Conservation (phyloP, 1,139 yeast genomes). For the Blastobotrys capitulatus region DNA sequence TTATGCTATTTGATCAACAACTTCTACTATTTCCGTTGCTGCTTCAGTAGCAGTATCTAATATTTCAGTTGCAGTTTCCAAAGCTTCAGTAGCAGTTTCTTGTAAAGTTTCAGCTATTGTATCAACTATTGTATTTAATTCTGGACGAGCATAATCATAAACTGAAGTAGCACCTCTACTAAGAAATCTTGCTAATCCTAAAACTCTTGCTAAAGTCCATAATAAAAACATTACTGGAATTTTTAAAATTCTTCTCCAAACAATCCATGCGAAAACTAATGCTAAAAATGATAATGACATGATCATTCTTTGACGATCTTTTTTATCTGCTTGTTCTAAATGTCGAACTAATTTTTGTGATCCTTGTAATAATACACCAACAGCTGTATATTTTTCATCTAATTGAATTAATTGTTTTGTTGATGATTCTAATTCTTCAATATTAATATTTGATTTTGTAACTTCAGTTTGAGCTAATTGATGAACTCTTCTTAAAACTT, state of each 20-base stretch:
- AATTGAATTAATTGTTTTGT: constrained; percentile 46
- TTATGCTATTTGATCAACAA: no score
- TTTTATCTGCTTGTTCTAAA: constrained; percentile 61
- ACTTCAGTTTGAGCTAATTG: constrained; percentile 44
- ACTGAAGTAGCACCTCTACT: constrained; percentile 1
- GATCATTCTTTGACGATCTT: constrained; percentile 57
- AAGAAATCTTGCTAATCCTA: constrained; percentile 36
- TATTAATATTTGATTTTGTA: constrained; percentile 54
- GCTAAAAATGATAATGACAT: constrained; percentile 53
- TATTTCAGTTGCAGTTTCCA: not conserved
- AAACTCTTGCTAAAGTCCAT: constrained; percentile 52
- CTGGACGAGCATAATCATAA: not conserved
- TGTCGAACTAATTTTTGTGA: constrained; percentile 54
- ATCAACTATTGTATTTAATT: not conserved
- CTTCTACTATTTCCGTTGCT: not conserved
- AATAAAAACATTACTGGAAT: constrained; percentile 51
- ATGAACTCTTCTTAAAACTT: constrained; percentile 48
- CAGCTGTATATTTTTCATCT: constrained; percentile 47
- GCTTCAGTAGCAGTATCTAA: not conserved
- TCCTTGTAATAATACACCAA: constrained; percentile 49
- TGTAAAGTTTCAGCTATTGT: not conserved
- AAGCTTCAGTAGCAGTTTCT: not conserved
- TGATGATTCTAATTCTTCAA: constrained; percentile 56
- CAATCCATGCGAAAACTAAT: constrained; percentile 53
- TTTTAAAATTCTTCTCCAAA: constrained; percentile 57